Conservation (phyloP, 2,329 filamentous ascomycete species). For the Calonectria leucothoes region DNA sequence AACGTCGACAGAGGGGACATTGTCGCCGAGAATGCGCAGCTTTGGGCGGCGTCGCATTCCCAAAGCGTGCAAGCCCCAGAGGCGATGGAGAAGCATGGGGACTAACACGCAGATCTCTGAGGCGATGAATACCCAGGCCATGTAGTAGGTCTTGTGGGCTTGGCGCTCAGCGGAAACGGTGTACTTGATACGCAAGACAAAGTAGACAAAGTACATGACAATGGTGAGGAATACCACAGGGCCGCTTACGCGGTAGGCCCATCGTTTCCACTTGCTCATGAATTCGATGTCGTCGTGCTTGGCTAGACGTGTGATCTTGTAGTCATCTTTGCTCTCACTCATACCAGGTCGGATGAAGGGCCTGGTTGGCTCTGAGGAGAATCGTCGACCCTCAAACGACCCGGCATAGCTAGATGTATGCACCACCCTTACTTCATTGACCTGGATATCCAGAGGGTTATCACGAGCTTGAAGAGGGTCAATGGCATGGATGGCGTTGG, state of each 20-base stretch:
- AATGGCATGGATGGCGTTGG: background rate
- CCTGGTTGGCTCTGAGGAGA: background rate
- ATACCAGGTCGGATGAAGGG: constrained; percentile 18
- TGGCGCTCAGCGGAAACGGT: background rate
- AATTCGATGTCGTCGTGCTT: constrained; percentile 40
- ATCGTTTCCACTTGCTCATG: background rate
- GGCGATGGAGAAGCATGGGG: background rate
- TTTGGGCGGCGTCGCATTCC: background rate
- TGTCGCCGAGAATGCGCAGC: background rate
- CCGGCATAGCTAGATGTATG: background rate
- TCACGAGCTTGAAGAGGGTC: background rate
- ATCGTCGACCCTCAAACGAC: constrained; percentile 17
- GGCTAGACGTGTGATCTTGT: constrained; percentile 43
- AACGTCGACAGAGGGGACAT: background rate
- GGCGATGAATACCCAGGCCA: background rate
- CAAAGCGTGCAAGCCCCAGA: background rate
- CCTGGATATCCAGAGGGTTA: constrained; percentile 1
- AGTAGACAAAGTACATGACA: background rate
- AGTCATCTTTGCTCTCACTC: constrained; percentile 32
- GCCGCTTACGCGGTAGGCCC: background rate
- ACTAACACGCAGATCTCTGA: background rate
- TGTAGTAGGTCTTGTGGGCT: background rate
- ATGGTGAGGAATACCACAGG: background rate
- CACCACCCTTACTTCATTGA: background rate
- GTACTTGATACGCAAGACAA: background rate